These are phyloP conservation scores for Plasmopara muralis DNA, from an alignment of 352 stramenopile species.

Conservation along the genomic window DNA sequence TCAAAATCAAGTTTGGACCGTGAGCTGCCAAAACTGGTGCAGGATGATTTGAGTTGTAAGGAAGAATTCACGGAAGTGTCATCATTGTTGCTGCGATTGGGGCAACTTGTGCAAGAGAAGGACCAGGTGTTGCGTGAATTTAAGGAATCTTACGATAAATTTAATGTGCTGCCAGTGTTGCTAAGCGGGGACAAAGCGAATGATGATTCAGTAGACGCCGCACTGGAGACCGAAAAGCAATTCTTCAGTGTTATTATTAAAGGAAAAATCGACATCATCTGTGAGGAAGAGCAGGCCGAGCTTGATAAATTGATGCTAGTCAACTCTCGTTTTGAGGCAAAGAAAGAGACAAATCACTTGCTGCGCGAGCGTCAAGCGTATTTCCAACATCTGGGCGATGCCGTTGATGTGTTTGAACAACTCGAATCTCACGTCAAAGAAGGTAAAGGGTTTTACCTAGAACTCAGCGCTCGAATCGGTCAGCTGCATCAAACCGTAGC, in stretches of 20 bases:
- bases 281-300: conserved; percentile 38
- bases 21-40: conserved; percentile 39
- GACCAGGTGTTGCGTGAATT: conserved; percentile 54
- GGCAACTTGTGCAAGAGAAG: conserved; percentile 51
- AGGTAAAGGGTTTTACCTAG: conserved; percentile 58
- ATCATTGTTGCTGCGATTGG: conserved; percentile 43
- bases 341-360: conserved; percentile 50
- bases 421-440: conserved; percentile 70
- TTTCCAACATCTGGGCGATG: conserved; percentile 54
- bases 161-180: conserved; percentile 48
- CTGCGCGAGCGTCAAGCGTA: conserved; percentile 49
- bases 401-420: conserved; percentile 69
- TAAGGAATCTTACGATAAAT: conserved; percentile 43
- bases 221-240: conserved; percentile 45
- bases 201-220: conserved; percentile 20
- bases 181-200: conserved; percentile 25
- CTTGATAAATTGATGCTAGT: conserved; percentile 33
- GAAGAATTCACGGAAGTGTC: conserved; percentile 44
- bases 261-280: conserved; percentile 45
- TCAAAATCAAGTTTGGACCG: conserved; percentile 51
- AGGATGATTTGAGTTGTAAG: conserved; percentile 49
- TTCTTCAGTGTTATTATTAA: conserved; percentile 61
- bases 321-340: conserved; percentile 54
- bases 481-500: conserved; percentile 68
- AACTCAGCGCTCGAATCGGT: conserved; percentile 44